Evolutionary conservation across 1,284 basidiomycete species (phyloP).

Genomic region (Peniophora sp.): DNA sequence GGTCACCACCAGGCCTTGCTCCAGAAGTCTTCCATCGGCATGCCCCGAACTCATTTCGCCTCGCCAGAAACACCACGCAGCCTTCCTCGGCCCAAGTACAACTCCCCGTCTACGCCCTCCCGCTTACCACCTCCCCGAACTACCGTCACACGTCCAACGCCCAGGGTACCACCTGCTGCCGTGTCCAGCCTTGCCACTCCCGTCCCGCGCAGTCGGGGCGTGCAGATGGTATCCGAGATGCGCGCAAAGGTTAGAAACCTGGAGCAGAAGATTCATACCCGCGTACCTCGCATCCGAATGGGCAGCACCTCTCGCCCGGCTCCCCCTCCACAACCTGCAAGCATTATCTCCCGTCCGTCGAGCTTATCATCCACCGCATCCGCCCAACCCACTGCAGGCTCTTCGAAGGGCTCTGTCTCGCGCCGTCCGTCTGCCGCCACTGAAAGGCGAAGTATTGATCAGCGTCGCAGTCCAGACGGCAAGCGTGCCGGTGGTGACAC

Average conservation of each 20-base stretch:
- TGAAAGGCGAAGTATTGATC: slow-evolving; percentile 24
- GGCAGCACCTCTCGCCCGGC: slow-evolving; percentile 50
- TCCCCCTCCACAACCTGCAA: slow-evolving; percentile 25
- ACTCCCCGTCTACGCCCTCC: slow-evolving; percentile 34
- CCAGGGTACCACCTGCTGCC: slow-evolving; percentile 34
- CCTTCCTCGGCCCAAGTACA: slow-evolving; percentile 42
- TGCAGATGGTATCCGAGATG: slow-evolving; percentile 87
- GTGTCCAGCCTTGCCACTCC: slow-evolving; percentile 28
- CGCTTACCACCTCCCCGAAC: slow-evolving; percentile 35
- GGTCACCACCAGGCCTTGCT: slow-evolving; percentile 38
- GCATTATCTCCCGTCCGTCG: slow-evolving; percentile 10
- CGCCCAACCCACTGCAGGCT: slow-evolving; percentile 13
- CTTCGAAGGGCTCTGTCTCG: neutral
- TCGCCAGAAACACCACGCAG: slow-evolving; percentile 37
- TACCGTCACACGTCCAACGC: slow-evolving; percentile 34
- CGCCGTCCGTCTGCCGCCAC: slow-evolving; percentile 13
- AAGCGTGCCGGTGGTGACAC: slow-evolving; percentile 46
- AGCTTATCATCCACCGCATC: slow-evolving; percentile 18
- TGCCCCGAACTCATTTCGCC: slow-evolving; percentile 32
- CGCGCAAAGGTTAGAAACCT: slow-evolving; percentile 70
- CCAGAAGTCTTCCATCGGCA: slow-evolving; percentile 41
- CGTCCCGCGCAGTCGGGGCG: slow-evolving; percentile 64
- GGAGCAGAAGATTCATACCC: slow-evolving; percentile 78
- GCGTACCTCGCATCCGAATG: slow-evolving; percentile 73
- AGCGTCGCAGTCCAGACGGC: slow-evolving; percentile 16